A percentile compares a stretch with the other conserved stretches of the same genome.
Evolutionary conservation across 495 filamentous ascomycete genomes (phyloP).

Genomic region (Hypoxylon fragiforme): DNA sequence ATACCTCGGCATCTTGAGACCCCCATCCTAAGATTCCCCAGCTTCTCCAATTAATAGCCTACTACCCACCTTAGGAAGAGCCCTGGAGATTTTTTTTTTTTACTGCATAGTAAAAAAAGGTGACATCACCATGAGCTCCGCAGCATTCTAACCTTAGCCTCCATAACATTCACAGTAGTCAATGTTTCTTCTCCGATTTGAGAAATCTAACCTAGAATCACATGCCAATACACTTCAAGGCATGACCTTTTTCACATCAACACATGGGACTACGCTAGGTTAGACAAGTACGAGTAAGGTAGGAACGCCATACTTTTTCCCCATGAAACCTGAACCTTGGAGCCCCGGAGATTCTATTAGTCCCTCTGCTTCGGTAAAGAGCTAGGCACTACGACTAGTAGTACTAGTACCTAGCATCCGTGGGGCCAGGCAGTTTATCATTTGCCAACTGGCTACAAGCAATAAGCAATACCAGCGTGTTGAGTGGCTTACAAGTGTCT

Average conservation of each 20-base stretch:
- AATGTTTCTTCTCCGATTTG: constrained; percentile 12
- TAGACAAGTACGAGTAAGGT: constrained; percentile 20
- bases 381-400: background rate
- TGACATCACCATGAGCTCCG: constrained; percentile 24
- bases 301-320: constrained; percentile 4
- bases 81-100: no score
- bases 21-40: no score
- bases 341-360: constrained; percentile 17
- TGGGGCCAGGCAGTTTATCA: no score
- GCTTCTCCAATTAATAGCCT: background rate
- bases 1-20: no score
- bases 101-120: no score
- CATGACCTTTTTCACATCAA: constrained; percentile 1
- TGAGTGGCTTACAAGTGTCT: constrained; percentile 19
- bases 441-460: no score
- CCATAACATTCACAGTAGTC: background rate
- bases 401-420: no score
- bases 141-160: background rate
- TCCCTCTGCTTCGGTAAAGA: background rate
- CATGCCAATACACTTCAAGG: constrained; percentile 9
- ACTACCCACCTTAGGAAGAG: background rate
- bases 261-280: no score
- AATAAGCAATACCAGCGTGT: constrained; percentile 22
- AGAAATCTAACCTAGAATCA: constrained; percentile 12
- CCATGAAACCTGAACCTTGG: constrained; percentile 9